Evolutionary conservation across 768 basidiomycete species (phyloP).

Genomic region (Fomitopsis serialis): DNA sequence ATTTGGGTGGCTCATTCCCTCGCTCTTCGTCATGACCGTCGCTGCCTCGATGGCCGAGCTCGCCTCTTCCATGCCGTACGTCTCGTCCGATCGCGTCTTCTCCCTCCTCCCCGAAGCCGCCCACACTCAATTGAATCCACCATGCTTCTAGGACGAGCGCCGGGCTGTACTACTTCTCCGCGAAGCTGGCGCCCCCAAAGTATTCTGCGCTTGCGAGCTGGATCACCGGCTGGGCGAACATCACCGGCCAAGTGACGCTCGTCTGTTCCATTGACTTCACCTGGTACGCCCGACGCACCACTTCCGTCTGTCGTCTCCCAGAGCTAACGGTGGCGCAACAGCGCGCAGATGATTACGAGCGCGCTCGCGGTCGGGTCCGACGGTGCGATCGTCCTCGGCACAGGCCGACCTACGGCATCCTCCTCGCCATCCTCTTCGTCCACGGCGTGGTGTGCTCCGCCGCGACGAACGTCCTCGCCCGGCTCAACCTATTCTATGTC

Average conservation of each 20-base stretch:
- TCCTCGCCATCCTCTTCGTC: conserved; percentile 56
- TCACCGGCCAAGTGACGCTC: conserved; percentile 64
- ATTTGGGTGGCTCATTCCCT: conserved; percentile 73
- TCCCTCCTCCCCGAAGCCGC: not conserved
- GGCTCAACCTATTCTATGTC: conserved; percentile 68
- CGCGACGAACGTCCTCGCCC: conserved; percentile 57
- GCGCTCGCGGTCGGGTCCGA: conserved; percentile 59
- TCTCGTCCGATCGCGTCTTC: no score
- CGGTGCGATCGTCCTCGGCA: conserved; percentile 43
- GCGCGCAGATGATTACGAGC: conserved; percentile 75
- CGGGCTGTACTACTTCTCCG: conserved; percentile 75
- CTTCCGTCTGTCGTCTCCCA: not conserved
- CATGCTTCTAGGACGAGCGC: conserved; percentile 55
- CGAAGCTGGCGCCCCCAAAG: conserved; percentile 61
- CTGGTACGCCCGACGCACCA: conserved; percentile 32
- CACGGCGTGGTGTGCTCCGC: conserved; percentile 71
- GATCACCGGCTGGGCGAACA: conserved; percentile 71
- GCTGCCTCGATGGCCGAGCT: conserved; percentile 73
- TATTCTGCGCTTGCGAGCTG: conserved; percentile 60
- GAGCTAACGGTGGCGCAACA: conserved; percentile 8
- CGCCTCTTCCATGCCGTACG: conserved; percentile 73
- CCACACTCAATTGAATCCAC: not conserved
- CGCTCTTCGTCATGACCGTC: conserved; percentile 59
- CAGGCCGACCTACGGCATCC: conserved; percentile 64
- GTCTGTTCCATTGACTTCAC: conserved; percentile 76